Conservation (phyloP, 169 alveolate species). For the Plasmodium blacklocki region DNA sequence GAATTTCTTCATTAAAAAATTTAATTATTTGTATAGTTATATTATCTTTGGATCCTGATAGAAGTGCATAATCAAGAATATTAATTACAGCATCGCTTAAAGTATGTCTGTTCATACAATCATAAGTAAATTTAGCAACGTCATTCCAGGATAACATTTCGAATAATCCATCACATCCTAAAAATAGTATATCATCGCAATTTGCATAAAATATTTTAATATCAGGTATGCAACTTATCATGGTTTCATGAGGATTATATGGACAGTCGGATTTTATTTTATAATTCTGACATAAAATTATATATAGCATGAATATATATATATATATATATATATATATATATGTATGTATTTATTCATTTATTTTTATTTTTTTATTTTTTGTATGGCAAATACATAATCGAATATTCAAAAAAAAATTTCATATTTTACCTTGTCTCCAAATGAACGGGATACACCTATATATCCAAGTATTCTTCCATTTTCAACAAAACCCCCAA, state of each 20-base stretch:
- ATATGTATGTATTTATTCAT: background rate
- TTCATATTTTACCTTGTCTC: constrained; percentile 41
- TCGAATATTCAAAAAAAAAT: background rate
- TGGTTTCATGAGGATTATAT: constrained; percentile 52
- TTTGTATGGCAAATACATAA: background rate
- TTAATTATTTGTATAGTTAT: constrained; percentile 66
- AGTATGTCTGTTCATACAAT: constrained; percentile 43
- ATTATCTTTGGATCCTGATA: constrained; percentile 71
- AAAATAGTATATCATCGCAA: constrained; percentile 36
- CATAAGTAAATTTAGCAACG: constrained; percentile 68
- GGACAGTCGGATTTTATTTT: constrained; percentile 30
- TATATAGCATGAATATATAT: constrained; percentile 6
- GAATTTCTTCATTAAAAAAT: constrained; percentile 48
- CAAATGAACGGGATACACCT: constrained; percentile 73
- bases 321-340: background rate
- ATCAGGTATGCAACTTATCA: constrained; percentile 70
- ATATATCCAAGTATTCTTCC: constrained; percentile 73
- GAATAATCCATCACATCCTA: constrained; percentile 75
- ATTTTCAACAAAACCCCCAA: constrained; percentile 68
- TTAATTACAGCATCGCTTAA: constrained; percentile 72
- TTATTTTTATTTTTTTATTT: constrained; percentile 17
- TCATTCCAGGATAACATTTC: constrained; percentile 74
- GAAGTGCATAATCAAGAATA: constrained; percentile 58
- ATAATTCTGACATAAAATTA: constrained; percentile 32
- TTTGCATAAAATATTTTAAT: constrained; percentile 71